Base-by-base conservation (phyloP, 2,329 filamentous ascomycete species). In the Pseudogymnoascus sp. region DNA sequence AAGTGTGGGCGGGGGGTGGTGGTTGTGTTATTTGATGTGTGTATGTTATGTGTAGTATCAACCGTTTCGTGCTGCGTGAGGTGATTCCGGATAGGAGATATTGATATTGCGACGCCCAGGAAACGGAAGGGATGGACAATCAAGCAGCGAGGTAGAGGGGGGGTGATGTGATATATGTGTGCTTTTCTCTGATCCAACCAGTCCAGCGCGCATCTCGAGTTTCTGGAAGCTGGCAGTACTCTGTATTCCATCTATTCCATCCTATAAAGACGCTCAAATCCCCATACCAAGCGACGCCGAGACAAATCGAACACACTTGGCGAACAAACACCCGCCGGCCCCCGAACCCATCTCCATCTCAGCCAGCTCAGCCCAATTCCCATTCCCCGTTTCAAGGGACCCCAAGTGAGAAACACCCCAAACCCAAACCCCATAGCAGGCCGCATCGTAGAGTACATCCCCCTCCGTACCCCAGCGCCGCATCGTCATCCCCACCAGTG, bases 41-140 rank as follows among this genome's bases (percentile, higher is more conserved):
- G 43, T 50, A 50, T 50, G 14, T 30, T 50, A 50, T 50, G 43
- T 50, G 43, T 50, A 50, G 25, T 28, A 47, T 47, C 30, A 32
- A 6, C 30, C 30, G 30, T 32, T 11, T 14, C 4, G n/a, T 38
- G 37, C 37, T 18, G 37, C n/a, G 7, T 18, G n/a, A 9, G 7
- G 16, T 3, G 9, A 3, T 11, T 35, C 4, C 35, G 41, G 41
- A 50, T 50, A 28, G 41, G 41, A 50, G 41, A 50, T 50, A 30
- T 50, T 50, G 41, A 12, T 11, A 32, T 32, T 32, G 6, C 20
- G 6, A 22, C 14, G 3, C 16, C 20, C 16, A 22, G 11, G 22
- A 47, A n/a, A 9, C 12, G 41, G 41, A 28, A 47, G 14, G 41
- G 41, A 50, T 50, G 14, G 7, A 50, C 41, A 30, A 47, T 14